These are phyloP conservation scores for Arachis hypogaea DNA, from an alignment of 306 rosid species.

Conservation along the genomic window DNA sequence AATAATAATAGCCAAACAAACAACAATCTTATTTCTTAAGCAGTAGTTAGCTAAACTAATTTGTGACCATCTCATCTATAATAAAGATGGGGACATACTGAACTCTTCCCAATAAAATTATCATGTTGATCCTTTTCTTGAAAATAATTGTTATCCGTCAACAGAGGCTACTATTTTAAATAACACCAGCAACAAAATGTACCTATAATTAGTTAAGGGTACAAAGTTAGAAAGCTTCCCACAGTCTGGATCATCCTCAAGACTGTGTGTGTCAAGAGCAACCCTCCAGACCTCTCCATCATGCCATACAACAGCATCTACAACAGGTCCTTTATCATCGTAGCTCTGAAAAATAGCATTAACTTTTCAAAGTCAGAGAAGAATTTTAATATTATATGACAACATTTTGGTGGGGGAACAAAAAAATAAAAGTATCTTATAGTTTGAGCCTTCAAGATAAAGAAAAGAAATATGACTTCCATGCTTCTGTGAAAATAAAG, in stretches of 20 bases:
- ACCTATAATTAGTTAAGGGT: conserved; percentile 93
- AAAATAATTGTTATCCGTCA: background rate
- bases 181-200: conserved; percentile 20
- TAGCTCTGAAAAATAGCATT: conserved; percentile 61
- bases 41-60: background rate
- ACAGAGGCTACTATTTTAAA: no score
- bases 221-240: conserved; percentile 84
- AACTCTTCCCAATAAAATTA: conserved; percentile 4
- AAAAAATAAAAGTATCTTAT: conserved; percentile 15
- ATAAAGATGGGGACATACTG: conserved; percentile 28
- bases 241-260: conserved; percentile 72
- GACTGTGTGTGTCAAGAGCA: conserved; percentile 88
- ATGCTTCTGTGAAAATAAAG: conserved; percentile 7
- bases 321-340: conserved; percentile 85
- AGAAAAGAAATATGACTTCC: conserved; percentile 16
- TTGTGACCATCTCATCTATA: conserved; percentile 29
- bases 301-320: conserved; percentile 97
- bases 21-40: conserved; percentile 31
- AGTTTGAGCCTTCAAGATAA: conserved; percentile 26
- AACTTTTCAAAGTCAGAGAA: conserved; percentile 33
- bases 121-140: conserved; percentile 26
- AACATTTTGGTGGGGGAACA: background rate
- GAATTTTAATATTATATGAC: background rate
- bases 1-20: conserved; percentile 33
- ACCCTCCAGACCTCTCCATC: conserved; percentile 97